A percentile compares a stretch with the other conserved stretches of the same genome.
phyloP scores from a whole-genome alignment of 1,284 basidiomycete species.

The Malassezia japonica region DNA sequence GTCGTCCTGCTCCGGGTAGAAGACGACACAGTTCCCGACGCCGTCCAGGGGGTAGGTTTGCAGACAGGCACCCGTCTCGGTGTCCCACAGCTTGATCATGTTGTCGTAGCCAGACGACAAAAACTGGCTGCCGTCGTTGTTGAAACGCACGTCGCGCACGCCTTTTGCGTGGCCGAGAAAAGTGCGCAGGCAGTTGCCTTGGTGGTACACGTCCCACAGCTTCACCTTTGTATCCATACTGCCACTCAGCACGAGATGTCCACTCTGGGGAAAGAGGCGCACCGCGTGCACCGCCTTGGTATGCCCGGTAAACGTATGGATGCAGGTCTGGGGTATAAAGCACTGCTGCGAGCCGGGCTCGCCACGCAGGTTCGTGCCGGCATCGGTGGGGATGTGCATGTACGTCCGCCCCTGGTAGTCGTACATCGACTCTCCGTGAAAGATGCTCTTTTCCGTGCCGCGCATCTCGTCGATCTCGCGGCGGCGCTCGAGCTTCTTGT shows the following conservation, averaged over 20 bases:
- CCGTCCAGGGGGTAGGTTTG: slow-evolving; percentile 93
- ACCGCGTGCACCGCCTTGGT: slow-evolving; percentile 92
- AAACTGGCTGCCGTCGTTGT: slow-evolving; percentile 80
- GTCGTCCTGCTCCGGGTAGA: slow-evolving; percentile 94
- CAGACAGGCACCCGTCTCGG: slow-evolving; percentile 89
- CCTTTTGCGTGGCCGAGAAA: slow-evolving; percentile 95
- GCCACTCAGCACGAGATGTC: slow-evolving; percentile 81
- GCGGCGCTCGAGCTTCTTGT: slow-evolving; percentile 55
- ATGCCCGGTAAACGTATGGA: slow-evolving; percentile 97
- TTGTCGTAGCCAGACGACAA: slow-evolving; percentile 89
- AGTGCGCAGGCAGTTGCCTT: slow-evolving; percentile 88
- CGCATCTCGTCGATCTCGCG: slow-evolving; percentile 68
- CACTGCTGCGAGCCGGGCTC: slow-evolving; percentile 78
- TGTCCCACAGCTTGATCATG: slow-evolving; percentile 98
- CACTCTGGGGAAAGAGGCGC: slow-evolving; percentile 79
- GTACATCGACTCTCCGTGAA: slow-evolving; percentile 91
- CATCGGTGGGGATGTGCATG: slow-evolving; percentile 72
- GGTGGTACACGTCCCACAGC: slow-evolving; percentile 97
- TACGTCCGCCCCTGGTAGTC: slow-evolving; percentile 99
- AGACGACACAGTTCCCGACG: slow-evolving; percentile 85
- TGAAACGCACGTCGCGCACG: slow-evolving; percentile 90
- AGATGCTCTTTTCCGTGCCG: slow-evolving; percentile 81
- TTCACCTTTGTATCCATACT: slow-evolving; percentile 99
- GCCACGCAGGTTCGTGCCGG: slow-evolving; percentile 60
- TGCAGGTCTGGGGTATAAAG: slow-evolving; percentile 86